Conservation (phyloP, 2,329 filamentous ascomycete genomes). For the Trichoderma hamatum region DNA sequence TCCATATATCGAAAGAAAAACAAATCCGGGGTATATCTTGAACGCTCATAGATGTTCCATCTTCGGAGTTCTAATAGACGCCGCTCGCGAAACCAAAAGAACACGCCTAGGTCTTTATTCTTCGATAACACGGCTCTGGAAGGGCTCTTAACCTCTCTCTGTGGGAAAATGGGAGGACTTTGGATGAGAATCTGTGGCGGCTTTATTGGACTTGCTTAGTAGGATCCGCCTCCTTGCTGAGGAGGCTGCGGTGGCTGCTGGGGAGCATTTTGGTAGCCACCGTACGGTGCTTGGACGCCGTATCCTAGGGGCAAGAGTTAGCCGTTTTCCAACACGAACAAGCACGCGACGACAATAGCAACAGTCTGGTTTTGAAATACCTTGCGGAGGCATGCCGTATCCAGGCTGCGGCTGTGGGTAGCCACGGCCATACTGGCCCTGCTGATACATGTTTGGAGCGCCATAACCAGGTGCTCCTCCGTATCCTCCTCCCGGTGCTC, state of each 20-base stretch:
- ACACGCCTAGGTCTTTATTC: slow-evolving; percentile 18
- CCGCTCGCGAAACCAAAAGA: slow-evolving; percentile 25
- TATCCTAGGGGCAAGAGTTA: slow-evolving; percentile 39
- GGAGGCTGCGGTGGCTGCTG: slow-evolving; percentile 33
- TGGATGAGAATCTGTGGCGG: slow-evolving; percentile 10
- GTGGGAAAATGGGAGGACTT: not conserved
- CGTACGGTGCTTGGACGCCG: slow-evolving; percentile 45
- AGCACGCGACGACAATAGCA: not conserved
- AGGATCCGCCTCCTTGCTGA: slow-evolving; percentile 32
- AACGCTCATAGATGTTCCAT: slow-evolving; percentile 27
- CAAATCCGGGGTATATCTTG: slow-evolving; percentile 31
- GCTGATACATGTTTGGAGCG: slow-evolving; percentile 44
- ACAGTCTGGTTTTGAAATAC: slow-evolving; percentile 37
- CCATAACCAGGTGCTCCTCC: slow-evolving; percentile 42
- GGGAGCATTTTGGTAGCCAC: slow-evolving; percentile 41
- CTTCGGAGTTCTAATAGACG: slow-evolving; percentile 18
- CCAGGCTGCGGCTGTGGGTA: slow-evolving; percentile 42
- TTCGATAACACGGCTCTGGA: slow-evolving; percentile 21
- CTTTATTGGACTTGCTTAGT: slow-evolving; percentile 27
- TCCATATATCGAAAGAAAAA: slow-evolving; percentile 31
- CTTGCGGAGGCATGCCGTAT: slow-evolving; percentile 47
- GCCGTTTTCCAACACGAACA: not conserved
- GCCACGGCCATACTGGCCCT: slow-evolving; percentile 44
- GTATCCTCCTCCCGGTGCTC: slow-evolving; percentile 40
- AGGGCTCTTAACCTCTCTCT: slow-evolving; percentile 4